Conservation (phyloP, 2,329 filamentous ascomycete genomes). For the Alternaria brassicae region DNA sequence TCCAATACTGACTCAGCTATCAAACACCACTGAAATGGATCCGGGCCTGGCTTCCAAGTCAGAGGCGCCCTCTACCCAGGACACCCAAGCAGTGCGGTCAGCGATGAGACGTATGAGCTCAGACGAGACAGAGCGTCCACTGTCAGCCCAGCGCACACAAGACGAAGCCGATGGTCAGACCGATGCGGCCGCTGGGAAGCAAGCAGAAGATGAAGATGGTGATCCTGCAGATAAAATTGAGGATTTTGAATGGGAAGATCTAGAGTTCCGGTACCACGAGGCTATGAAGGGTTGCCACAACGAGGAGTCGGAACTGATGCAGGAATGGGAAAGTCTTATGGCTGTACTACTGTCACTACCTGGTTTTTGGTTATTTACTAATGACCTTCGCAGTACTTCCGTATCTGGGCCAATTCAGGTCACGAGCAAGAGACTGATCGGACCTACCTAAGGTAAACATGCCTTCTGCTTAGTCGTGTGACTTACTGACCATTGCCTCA, state of each 20-base stretch:
- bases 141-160: conserved; percentile 32
- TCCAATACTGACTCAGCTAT: conserved; percentile 8
- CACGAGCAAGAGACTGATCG: conserved; percentile 76
- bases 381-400: conserved; percentile 71
- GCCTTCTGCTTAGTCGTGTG: background rate
- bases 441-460: conserved; percentile 72
- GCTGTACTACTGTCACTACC: conserved; percentile 31
- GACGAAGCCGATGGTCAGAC: conserved; percentile 18
- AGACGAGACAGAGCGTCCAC: conserved; percentile 37
- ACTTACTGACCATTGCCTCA: conserved; percentile 41
- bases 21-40: conserved; percentile 25
- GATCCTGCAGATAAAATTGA: conserved; percentile 52
- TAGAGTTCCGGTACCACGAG: conserved; percentile 72
- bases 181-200: conserved; percentile 13
- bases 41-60: conserved; percentile 9
- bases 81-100: conserved; percentile 12
- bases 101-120: conserved; percentile 23
- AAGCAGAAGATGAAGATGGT: conserved; percentile 25
- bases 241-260: conserved; percentile 78
- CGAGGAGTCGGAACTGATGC: conserved; percentile 69
- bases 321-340: conserved; percentile 66
- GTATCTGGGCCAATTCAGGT: conserved; percentile 77
- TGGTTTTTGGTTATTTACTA: conserved; percentile 7
- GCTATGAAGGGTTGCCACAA: conserved; percentile 69
- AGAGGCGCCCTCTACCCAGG: conserved; percentile 20